Evolutionary conservation across 352 stramenopile genomes (phyloP).

Genomic region (Globisporangium viniferum): DNA sequence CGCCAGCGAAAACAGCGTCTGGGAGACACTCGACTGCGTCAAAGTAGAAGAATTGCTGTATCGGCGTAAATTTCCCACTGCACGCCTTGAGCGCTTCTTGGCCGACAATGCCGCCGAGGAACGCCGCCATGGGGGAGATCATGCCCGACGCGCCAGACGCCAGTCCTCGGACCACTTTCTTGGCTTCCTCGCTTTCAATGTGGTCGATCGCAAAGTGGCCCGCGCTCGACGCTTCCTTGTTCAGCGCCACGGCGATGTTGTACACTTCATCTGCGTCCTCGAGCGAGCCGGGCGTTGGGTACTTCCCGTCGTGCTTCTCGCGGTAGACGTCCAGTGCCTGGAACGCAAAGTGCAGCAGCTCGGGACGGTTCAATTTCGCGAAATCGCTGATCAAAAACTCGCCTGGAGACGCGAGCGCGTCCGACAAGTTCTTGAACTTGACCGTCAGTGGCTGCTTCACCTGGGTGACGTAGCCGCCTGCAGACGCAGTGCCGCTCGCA

Average conservation of each 20-base stretch:
- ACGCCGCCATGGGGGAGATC: conserved; percentile 95
- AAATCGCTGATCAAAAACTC: conserved; percentile 98
- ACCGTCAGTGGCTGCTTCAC: conserved; percentile 95
- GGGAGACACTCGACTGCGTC: conserved; percentile 97
- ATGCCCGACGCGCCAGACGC: conserved; percentile 88
- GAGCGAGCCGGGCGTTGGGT: conserved; percentile 87
- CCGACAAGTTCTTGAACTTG: conserved; percentile 90
- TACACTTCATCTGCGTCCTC: conserved; percentile 87
- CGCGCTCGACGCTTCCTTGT: conserved; percentile 66
- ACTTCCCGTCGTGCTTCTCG: conserved; percentile 60
- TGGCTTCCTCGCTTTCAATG: conserved; percentile 60
- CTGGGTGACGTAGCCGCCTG: conserved; percentile 90
- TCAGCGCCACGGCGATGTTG: conserved; percentile 63
- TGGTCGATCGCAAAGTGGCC: conserved; percentile 63
- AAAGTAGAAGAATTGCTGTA: conserved; percentile 99
- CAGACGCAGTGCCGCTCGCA: conserved; percentile 57
- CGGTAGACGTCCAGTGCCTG: conserved; percentile 87
- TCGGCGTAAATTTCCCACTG: conserved; percentile 98
- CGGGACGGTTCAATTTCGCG: conserved; percentile 94
- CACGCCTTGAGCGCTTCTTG: conserved; percentile 99
- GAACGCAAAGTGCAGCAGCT: conserved; percentile 90
- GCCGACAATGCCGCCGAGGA: conserved; percentile 96
- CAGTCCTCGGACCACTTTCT: conserved; percentile 75
- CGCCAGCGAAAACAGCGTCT: conserved; percentile 54
- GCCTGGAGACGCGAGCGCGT: conserved; percentile 85